Evolutionary conservation across 2,329 filamentous ascomycete genomes (phyloP).

Genomic region (Hymenoscyphus repandus): DNA sequence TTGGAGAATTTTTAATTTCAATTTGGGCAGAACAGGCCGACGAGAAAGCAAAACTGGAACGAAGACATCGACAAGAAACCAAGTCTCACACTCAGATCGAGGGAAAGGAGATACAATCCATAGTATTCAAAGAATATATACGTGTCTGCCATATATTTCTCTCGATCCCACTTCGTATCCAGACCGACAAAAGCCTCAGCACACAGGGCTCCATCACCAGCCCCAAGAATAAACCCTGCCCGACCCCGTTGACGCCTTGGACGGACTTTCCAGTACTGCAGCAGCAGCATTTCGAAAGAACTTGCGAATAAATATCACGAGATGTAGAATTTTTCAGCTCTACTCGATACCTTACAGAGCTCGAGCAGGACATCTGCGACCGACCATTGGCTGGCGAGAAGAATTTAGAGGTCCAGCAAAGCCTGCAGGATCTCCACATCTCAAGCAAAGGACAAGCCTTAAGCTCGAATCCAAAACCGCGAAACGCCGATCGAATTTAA

Average conservation of each 20-base stretch:
- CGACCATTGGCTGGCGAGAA: constrained; percentile 27
- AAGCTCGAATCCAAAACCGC: constrained; percentile 17
- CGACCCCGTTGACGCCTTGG: constrained; percentile 21
- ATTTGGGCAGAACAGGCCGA: neutral
- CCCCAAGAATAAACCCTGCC: constrained; percentile 19
- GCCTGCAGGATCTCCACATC: constrained; percentile 17
- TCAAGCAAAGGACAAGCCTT: constrained; percentile 14
- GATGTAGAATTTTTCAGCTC: constrained; percentile 18
- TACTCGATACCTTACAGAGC: constrained; percentile 21
- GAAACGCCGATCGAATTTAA: constrained; percentile 20
- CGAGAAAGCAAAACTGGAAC: constrained; percentile 4
- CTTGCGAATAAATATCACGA: constrained; percentile 16
- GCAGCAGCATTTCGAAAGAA: constrained; percentile 17
- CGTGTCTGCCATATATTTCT: constrained; percentile 1
- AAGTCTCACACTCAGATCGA: no score
- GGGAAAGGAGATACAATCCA: no score
- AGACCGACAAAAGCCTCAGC: constrained; percentile 23
- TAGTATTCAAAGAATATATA: no score
- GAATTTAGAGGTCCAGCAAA: constrained; percentile 27
- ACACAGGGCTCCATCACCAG: constrained; percentile 22
- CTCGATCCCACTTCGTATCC: constrained; percentile 20
- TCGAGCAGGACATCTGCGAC: constrained; percentile 16
- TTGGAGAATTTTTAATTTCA: no score
- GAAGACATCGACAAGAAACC: no score
- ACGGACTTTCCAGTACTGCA: constrained; percentile 17